Base-by-base conservation (phyloP, 371 early-diverging fungal species). In the Apophysomyces trapeziformis region DNA sequence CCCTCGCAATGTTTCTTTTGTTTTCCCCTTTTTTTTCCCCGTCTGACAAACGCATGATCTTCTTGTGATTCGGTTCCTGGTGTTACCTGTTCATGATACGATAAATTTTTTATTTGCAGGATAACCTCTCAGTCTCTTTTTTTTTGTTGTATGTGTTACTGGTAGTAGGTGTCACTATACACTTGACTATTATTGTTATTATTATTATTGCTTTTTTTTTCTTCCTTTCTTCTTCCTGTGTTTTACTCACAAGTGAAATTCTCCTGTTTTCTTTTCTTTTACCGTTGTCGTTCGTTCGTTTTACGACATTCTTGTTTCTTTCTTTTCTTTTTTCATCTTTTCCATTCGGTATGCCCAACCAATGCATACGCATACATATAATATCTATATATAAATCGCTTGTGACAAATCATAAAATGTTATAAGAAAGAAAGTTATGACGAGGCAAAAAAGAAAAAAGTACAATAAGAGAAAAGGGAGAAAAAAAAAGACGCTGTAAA, bases 31-130 rank as follows among this genome's bases (percentile, higher is more conserved):
- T 50, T 21, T 21, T 21, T 21, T 26, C 54, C 21, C 21, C 21
- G 54, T 50, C 54, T 50, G 18, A 50, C 54, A 50, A 50, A 50
- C 21, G 54, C 54, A 50, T 50, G 54, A 50, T 21, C 54, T 21
- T 50, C 54, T 50, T 50, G 54, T 50, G 54, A 50, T 50, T 8
- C 7, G 21, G 54, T 50, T 50, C 54, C 5, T 50, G 54, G 21
- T 21, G 54, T 50, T 18, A 50, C 54, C 54, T 50, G 11, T n/a
- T 21, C n/a, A 50, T 21, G 21, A 21, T 16, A 50, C 21, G 21
- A n/a, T 50, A 7, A 6, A 18, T 50, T 21, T 47, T 47, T 50
- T 50, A 9, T 18, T 50, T 50, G 54, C 54, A 21, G 54, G 54
- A 50, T 9, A n/a, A 50, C 32, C 21, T 50, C 11, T 50, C 47